Conservation (phyloP, 768 basidiomycete genomes). For the Serendipita vermifera region DNA sequence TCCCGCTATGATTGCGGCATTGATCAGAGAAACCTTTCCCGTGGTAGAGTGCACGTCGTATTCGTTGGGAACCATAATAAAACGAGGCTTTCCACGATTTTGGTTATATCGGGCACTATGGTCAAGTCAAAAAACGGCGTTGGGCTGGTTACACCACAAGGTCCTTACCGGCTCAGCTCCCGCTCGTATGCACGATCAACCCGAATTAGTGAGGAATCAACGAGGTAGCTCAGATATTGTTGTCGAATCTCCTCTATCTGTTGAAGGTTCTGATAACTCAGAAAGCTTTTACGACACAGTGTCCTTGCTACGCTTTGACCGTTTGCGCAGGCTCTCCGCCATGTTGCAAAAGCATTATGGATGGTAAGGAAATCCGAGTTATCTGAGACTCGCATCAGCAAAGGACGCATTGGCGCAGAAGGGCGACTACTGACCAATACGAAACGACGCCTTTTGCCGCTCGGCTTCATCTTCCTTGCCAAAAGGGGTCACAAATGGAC, state of each 20-base stretch:
- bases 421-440: constrained; percentile 39
- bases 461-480: constrained; percentile 81
- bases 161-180: constrained; percentile 51
- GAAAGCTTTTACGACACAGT: constrained; percentile 67
- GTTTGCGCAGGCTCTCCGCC: constrained; percentile 66
- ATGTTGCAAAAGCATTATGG: constrained; percentile 78
- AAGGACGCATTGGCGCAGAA: constrained; percentile 1
- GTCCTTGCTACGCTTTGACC: constrained; percentile 42
- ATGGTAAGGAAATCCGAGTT: constrained; percentile 92
- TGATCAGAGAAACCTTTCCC: constrained; percentile 47
- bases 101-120: constrained; percentile 42
- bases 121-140: too few relatives aligned
- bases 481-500: constrained; percentile 81
- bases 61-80: constrained; percentile 59
- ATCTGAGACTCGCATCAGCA: too few relatives aligned
- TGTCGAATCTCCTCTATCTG: constrained; percentile 95
- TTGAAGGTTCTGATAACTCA: constrained; percentile 86
- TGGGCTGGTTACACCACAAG: not conserved
- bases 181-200: constrained; percentile 50
- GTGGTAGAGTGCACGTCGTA: constrained; percentile 49
- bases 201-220: constrained; percentile 76
- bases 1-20: constrained; percentile 73
- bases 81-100: constrained; percentile 57
- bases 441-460: constrained; percentile 67
- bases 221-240: constrained; percentile 77